A percentile compares a stretch with the other conserved stretches of the same genome.
Conservation (phyloP, 108 stramenopile species). For the Thalassiosira profunda region DNA sequence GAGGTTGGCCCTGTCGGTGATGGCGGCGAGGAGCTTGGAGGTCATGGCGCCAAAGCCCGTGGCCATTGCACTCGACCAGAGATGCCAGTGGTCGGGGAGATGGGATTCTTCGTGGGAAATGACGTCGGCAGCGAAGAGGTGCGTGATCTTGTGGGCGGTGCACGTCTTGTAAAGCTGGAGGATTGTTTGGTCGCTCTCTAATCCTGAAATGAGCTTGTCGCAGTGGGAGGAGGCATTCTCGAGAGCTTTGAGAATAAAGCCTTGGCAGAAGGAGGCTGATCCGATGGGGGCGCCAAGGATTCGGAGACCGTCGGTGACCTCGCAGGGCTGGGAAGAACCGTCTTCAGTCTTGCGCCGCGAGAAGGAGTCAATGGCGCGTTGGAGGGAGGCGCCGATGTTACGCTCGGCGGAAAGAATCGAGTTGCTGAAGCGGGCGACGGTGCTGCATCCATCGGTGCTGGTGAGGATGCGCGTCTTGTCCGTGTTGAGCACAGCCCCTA, state of each 20-base stretch:
- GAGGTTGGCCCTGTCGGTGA: background rate
- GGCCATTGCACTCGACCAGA: background rate
- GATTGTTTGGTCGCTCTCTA: background rate
- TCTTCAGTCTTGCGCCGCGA: background rate
- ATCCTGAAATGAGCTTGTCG: background rate
- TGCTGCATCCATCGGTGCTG: background rate
- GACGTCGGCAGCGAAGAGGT: background rate
- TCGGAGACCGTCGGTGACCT: background rate
- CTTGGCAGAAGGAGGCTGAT: too few species aligned
- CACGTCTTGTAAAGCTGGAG: background rate
- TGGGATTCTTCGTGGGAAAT: background rate
- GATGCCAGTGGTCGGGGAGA: background rate
- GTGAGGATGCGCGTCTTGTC: background rate
- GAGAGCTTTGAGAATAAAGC: too few species aligned
- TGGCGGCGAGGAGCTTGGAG: background rate
- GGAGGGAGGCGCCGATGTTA: too few species aligned
- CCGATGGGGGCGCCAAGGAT: too few species aligned
- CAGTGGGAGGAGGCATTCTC: too few species aligned
- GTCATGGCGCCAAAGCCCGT: background rate
- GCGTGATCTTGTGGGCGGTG: background rate
- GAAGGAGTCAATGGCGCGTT: too few species aligned
- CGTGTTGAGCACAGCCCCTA: background rate
- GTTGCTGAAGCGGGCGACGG: background rate
- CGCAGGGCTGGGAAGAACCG: background rate
- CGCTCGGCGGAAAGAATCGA: background rate